Evolutionary conservation across 805 yeast species (phyloP), one percentile per base, ranked within the genome.

Genomic region (Saturnispora bothae): DNA sequence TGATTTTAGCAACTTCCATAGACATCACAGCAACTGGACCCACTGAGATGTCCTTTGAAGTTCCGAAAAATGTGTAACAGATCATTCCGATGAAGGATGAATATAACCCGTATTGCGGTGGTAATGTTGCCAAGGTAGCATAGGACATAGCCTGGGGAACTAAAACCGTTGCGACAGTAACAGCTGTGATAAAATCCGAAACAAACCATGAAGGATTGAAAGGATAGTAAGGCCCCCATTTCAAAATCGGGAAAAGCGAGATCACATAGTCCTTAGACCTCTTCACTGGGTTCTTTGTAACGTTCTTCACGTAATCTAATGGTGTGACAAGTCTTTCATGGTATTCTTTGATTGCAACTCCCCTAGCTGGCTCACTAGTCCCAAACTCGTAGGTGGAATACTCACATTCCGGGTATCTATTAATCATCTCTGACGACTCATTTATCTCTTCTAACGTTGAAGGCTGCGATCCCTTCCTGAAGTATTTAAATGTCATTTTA

Each of bases 11-110:
- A 26, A 83, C 85, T 56, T 85, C 88, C 47, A 76, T 58, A 13
- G 94, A 82, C 95, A 88, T 86, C 41, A 88, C 96, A 10, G 96
- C 96, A 27, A 88, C 96, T 9, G 96, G 96, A 20, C 96, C 96
- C 50, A 88, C 86, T 43, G 94, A 81, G 28, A 88, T 95, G 66
- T 88, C 96, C 59, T 88, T 88, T 18, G 94, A 82, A 12, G 96
- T 88, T 12, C 96, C 96, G 61, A 88, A 88, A 51, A 88, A 71
- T 35, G 94, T 80, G 59, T 88, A 88, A 37, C 82, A 73, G 52
- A 85, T 71, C 10, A 86, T 94, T 54, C 96, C 96, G 33, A 88
- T 78, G 52, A 88, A 88, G 0, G 94, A 83, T 12, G 96, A 83
- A 60, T 88, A 88, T 33, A 88, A 70, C 35, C 96, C 96, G 50